phyloP scores from a whole-genome alignment of 2,329 filamentous ascomycete genomes.

The Microcyclosporella mali region DNA sequence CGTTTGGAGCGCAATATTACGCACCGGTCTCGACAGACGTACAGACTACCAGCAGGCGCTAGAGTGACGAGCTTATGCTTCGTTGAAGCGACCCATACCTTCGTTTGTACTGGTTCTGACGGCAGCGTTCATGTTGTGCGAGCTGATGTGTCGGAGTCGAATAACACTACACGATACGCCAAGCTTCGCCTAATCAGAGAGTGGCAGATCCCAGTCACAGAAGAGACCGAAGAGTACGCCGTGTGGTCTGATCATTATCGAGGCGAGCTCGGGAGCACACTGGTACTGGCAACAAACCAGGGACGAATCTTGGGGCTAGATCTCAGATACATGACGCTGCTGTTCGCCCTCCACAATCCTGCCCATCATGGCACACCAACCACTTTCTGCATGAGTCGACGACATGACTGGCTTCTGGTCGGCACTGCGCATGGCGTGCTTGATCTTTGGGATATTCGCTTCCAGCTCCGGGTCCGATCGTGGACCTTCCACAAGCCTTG shows the following conservation, averaged over 20 bases:
- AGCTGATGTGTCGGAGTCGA: constrained; percentile 59
- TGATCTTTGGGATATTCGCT: constrained; percentile 94
- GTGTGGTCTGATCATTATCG: constrained; percentile 92
- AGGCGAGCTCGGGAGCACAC: constrained; percentile 70
- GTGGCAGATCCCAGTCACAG: constrained; percentile 59
- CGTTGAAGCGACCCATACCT: constrained; percentile 88
- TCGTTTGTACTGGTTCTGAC: constrained; percentile 83
- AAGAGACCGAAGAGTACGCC: constrained; percentile 59
- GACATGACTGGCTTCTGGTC: constrained; percentile 81
- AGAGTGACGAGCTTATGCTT: constrained; percentile 81
- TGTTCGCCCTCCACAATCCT: constrained; percentile 79
- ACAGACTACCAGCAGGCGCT: constrained; percentile 64
- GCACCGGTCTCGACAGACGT: constrained; percentile 78
- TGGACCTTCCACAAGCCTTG: constrained; percentile 82
- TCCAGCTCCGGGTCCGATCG: constrained; percentile 76
- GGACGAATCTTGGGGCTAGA: constrained; percentile 81
- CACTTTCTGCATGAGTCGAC: constrained; percentile 81
- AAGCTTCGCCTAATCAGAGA: constrained; percentile 71
- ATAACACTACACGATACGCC: constrained; percentile 63
- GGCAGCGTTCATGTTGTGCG: constrained; percentile 86
- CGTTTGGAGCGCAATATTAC: constrained; percentile 83
- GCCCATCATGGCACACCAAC: constrained; percentile 87
- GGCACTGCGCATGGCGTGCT: constrained; percentile 91
- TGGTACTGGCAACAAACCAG: constrained; percentile 79
- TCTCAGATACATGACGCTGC: constrained; percentile 72